phyloP scores from a whole-genome alignment of 345 rosid genomes.

The Syzygium grande region DNA sequence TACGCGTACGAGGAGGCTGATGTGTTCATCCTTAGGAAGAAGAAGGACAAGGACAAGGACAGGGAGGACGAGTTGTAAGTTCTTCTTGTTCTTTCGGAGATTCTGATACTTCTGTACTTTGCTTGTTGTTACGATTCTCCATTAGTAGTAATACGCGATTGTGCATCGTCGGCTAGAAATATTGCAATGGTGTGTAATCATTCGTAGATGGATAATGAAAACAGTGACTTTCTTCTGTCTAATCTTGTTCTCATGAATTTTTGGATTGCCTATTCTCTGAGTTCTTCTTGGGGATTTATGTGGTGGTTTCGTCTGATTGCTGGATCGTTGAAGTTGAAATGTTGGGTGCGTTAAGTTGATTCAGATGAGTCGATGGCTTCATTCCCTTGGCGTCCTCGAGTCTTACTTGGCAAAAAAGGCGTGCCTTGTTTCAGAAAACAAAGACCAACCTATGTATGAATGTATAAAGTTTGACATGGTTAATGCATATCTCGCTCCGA shows the following conservation, averaged over 20 bases:
- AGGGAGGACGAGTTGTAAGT: background rate
- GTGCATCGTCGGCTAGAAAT: background rate
- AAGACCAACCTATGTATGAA: background rate
- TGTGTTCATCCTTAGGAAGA: constrained; percentile 70
- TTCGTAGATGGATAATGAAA: background rate
- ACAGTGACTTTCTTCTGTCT: background rate
- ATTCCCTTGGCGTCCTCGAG: background rate
- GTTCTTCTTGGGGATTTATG: background rate
- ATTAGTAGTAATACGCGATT: background rate
- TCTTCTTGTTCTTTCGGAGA: background rate
- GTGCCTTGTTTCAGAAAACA: background rate
- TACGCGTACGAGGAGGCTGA: constrained; percentile 76
- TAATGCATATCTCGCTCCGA: no score
- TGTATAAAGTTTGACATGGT: background rate
- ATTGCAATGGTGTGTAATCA: background rate
- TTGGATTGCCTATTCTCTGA: background rate
- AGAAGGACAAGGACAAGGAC: constrained; percentile 5
- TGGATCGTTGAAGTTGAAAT: background rate
- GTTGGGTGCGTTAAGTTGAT: background rate
- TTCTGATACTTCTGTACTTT: background rate
- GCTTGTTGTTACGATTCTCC: background rate
- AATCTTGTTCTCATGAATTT: background rate
- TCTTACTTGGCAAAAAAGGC: no score
- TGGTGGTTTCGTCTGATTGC: background rate
- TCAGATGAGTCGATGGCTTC: background rate